Conservation (phyloP, 352 stramenopile species). For the Phytophthora melonis region DNA sequence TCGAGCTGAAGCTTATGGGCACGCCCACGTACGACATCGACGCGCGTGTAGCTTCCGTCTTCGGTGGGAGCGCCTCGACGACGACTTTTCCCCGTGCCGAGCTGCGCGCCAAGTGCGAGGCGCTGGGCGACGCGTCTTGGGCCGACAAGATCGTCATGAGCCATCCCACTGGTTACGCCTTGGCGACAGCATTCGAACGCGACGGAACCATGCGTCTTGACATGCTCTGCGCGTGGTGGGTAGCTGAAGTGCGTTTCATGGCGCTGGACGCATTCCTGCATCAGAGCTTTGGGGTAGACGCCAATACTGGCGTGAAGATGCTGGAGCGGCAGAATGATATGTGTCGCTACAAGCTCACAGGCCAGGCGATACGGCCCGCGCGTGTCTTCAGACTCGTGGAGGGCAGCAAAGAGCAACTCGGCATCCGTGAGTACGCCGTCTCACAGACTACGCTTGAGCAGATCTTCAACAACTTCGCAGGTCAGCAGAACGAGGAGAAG, state of each 20-base stretch:
- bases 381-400: slow-evolving; percentile 85
- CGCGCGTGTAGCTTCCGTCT: slow-evolving; percentile 41
- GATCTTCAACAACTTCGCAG: slow-evolving; percentile 93
- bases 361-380: slow-evolving; percentile 57
- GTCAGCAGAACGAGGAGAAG: slow-evolving; percentile 77
- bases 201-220: slow-evolving; percentile 50
- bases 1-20: slow-evolving; percentile 79
- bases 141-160: slow-evolving; percentile 54
- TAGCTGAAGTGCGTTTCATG: slow-evolving; percentile 65
- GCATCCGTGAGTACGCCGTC: slow-evolving; percentile 88
- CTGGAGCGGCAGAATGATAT: slow-evolving; percentile 80
- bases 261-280: slow-evolving; percentile 52
- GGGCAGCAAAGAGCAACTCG: slow-evolving; percentile 44
- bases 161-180: slow-evolving; percentile 74
- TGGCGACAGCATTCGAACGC: slow-evolving; percentile 64
- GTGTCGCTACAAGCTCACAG: slow-evolving; percentile 72
- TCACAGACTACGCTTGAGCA: slow-evolving; percentile 93
- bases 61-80: slow-evolving; percentile 29
- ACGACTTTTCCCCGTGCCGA: slow-evolving; percentile 46
- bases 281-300: slow-evolving; percentile 45
- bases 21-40: slow-evolving; percentile 45
- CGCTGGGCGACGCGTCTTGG: slow-evolving; percentile 55
- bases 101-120: slow-evolving; percentile 55
- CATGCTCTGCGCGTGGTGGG: slow-evolving; percentile 70
- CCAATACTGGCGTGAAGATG: slow-evolving; percentile 46